Base-by-base conservation (phyloP, 2,329 filamentous ascomycete genomes). In the Aspergillus luchuensis region DNA sequence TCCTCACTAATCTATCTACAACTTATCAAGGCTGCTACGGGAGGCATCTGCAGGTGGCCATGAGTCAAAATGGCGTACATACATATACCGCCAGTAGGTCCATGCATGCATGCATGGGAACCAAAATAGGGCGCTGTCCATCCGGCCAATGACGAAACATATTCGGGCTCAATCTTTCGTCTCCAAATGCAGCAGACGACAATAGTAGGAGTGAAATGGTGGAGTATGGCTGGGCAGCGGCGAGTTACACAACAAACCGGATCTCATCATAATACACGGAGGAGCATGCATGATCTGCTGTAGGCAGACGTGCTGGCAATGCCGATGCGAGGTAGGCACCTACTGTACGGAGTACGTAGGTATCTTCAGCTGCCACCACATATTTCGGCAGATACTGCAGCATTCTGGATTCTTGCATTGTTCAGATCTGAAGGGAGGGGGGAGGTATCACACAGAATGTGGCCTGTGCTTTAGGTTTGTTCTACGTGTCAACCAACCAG, bases 11-110 rank as follows among this genome's bases (percentile, higher is more conserved):
- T 36, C 11, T 36, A 36, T 36, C 33, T 36, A 36, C 30, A 17
- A 17, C 39, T 43, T 21, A 36, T 53, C 36, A 58, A 48, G 36
- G 25, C 25, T 43, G 8, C 53, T 36, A 43, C 17, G 38, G 38
- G 55, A 30, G 58, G 47, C 41, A 59, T 54, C 61, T 61, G 61
- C 63, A 63, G 61, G 56, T 56, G 49, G 61, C 60, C 63, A 65
- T 61, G 61, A 63, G 63, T 63, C 58, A 61, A 36, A 63, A 61
- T 63, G 58, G 60, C 57, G 56, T 58, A 58, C 58, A 61, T 65
- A 56, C 59, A 52, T 43, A 28, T 50, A 50, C 47, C 47, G 47
- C 41, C 47, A 57, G 55, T 56, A 52, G 59, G 56, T 56, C 45
- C 58, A 57, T 64, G 59, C 57, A 64, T 52, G 60, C 58, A 64